These are phyloP conservation scores for Prunus campanulata DNA, from an alignment of 306 rosid species.

Conservation along the genomic window DNA sequence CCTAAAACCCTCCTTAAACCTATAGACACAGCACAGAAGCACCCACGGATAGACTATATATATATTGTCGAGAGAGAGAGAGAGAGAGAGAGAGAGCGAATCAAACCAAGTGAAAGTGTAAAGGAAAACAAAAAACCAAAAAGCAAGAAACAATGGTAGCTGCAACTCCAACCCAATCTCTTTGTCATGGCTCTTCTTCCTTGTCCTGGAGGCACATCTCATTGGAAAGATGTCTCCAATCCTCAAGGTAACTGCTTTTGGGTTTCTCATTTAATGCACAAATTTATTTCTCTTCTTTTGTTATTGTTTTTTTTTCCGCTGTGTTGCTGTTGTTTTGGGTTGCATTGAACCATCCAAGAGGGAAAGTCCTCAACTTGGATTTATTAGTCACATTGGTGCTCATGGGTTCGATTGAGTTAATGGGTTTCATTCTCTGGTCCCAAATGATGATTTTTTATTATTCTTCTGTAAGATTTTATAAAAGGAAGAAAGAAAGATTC, in stretches of 20 bases:
- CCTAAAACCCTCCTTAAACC: conserved; percentile 31
- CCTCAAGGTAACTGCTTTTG: conserved; percentile 13
- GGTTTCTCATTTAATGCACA: background rate
- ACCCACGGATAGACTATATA: background rate
- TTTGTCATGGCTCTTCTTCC: conserved; percentile 8
- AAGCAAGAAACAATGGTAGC: background rate
- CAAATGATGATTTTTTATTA: background rate
- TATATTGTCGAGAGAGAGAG: too few species aligned
- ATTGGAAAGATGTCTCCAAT: conserved; percentile 12
- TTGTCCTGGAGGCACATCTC: conserved; percentile 1
- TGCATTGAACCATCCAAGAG: background rate
- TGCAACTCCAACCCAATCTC: conserved; percentile 9
- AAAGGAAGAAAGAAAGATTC: background rate
- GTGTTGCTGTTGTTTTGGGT: background rate
- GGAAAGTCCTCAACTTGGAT: background rate
- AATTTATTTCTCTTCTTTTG: background rate
- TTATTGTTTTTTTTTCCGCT: background rate
- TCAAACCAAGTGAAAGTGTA: background rate
- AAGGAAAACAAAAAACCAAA: background rate
- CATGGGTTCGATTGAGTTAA: background rate
- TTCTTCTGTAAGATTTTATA: background rate
- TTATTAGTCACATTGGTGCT: background rate
- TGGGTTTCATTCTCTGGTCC: conserved; percentile 5
- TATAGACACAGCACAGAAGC: background rate
- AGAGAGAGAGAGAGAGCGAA: conserved; percentile 5